phyloP scores from a whole-genome alignment of 2,329 filamentous ascomycete species.

The Arthrobotrys iridis region DNA sequence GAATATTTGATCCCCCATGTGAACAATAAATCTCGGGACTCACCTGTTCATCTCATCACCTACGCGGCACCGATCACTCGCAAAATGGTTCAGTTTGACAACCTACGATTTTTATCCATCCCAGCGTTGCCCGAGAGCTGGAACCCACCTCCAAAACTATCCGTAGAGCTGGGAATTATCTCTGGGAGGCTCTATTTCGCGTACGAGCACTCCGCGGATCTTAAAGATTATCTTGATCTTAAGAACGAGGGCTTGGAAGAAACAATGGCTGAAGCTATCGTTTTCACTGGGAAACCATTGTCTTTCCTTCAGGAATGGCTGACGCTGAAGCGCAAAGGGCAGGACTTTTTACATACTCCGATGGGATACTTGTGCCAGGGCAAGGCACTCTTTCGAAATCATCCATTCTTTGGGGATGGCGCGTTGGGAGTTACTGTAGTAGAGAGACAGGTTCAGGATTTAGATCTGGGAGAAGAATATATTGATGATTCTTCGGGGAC shows the following conservation, averaged over 20 bases:
- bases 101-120: constrained; percentile 66
- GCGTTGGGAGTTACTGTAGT: neutral
- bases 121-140: constrained; percentile 64
- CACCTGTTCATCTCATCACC: constrained; percentile 64
- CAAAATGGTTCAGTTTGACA: constrained; percentile 70
- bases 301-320: constrained; percentile 70
- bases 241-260: neutral
- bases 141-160: constrained; percentile 67
- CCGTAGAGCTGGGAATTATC: constrained; percentile 70
- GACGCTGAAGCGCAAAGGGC: constrained; percentile 66
- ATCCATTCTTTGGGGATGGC: constrained; percentile 66
- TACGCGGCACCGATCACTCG: constrained; percentile 72
- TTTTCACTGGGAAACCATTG: constrained; percentile 61
- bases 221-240: constrained; percentile 59
- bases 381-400: constrained; percentile 64
- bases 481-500: neutral
- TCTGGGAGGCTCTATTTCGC: constrained; percentile 71
- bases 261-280: constrained; percentile 14
- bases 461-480: neutral
- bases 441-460: neutral
- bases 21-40: neutral
- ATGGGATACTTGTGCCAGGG: constrained; percentile 70
- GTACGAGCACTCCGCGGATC: constrained; percentile 63
- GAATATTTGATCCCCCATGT: constrained; percentile 61
- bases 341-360: constrained; percentile 70